Evolutionary conservation across 78 protist genomes (phyloP).

Genomic region (Protostelium mycophagum): DNA sequence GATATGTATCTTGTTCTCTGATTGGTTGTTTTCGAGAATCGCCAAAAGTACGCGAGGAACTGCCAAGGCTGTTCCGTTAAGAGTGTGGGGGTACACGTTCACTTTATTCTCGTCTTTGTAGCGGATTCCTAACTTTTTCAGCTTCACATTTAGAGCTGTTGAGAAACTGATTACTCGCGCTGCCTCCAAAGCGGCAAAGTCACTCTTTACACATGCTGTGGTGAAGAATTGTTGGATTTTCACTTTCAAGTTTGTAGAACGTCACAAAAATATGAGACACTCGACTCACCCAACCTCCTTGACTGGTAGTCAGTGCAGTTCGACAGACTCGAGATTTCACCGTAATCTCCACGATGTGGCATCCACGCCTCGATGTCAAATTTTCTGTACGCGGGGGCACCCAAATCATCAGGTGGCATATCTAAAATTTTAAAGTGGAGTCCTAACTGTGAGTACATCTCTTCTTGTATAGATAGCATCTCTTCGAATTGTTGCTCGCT

Average conservation of each 20-base stretch:
- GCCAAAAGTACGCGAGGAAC: conserved; percentile 79
- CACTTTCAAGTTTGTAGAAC: not conserved
- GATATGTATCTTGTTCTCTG: conserved; percentile 55
- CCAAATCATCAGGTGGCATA: conserved; percentile 79
- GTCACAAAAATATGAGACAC: conserved; percentile 3
- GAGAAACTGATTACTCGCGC: not conserved
- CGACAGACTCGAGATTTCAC: conserved; percentile 76
- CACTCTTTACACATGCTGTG: not conserved
- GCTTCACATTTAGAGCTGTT: not conserved
- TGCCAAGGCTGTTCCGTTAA: conserved; percentile 91
- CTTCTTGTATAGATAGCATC: conserved; percentile 36
- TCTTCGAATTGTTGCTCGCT: conserved; percentile 9
- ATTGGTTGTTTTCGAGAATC: conserved; percentile 70
- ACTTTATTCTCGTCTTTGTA: conserved; percentile 6
- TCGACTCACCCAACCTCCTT: conserved; percentile 37
- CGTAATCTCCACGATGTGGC: conserved; percentile 72
- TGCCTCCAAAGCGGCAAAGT: not conserved
- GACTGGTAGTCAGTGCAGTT: conserved; percentile 87
- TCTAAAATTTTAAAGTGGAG: conserved; percentile 73
- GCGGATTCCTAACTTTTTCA: not conserved
- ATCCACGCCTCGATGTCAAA: conserved; percentile 92
- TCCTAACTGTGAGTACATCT: conserved; percentile 45
- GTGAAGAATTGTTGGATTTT: not conserved
- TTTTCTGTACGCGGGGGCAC: conserved; percentile 82
- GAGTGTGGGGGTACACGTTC: conserved; percentile 55